Base-by-base conservation (phyloP, 176 grass and related monocot genomes). In the Oryza punctata region DNA sequence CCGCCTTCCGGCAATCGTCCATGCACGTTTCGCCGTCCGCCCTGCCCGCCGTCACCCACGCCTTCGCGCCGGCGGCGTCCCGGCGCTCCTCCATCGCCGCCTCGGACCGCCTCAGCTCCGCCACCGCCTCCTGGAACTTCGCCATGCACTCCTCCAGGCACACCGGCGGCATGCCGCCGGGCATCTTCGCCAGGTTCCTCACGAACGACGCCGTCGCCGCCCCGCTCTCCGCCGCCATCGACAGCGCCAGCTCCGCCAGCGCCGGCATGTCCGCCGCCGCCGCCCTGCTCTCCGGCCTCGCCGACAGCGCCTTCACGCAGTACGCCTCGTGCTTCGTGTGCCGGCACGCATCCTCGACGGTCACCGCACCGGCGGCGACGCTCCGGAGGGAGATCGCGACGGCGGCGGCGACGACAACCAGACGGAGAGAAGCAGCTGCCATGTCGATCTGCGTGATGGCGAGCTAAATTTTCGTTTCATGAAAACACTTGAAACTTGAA, bases 81-180 rank as follows among this genome's bases (percentile, higher is more conserved):
- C 80, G 59, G 24, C 33, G 0, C 54, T 89, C 3, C 24, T 87
- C 69, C 54, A 93, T 33, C 10, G 86, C 88, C 28, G n/a, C 82
- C 79, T 78, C 81, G 27, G 83, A 89, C 28, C 80, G 83, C 59
- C 81, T 70, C 61, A 96, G 88, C 47, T 80, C 90, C 47, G 44
- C 24, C 72, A 89, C 79, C 26, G 88, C 86, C 11, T 67, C 77
- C 83, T 87, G 79, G 73, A 93, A 82, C 79, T 72, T 88, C 8
- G 57, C 91, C 40, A 77, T 12, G 86, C 91, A 96, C 63, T 82
- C 76, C 38, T 89, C 12, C 47, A 93, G 57, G 86, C 94, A 96
- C 28, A 16, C 38, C 19, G 69, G 72, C 23, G 78, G 81, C 67
- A 67, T 74, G 0, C 85, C 71, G 35, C 81, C 77, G 29, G 82